These are phyloP conservation scores for Aspergillus flavus DNA, from an alignment of 2,329 filamentous ascomycete species.

Conservation along the genomic window DNA sequence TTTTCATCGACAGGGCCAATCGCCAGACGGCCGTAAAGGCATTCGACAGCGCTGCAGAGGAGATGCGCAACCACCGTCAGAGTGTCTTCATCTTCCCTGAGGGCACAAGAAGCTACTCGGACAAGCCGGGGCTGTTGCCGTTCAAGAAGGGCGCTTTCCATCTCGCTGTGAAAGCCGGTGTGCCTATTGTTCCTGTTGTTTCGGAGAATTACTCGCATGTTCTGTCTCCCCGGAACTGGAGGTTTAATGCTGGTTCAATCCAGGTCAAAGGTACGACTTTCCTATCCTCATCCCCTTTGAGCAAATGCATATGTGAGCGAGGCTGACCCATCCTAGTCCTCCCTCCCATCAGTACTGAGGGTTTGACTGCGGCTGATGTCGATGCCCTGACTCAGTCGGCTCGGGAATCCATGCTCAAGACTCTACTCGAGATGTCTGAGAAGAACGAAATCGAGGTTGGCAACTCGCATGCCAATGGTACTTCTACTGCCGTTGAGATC, in stretches of 20 bases:
- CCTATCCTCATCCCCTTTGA: constrained; percentile 1
- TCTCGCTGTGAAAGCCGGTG: constrained; percentile 88
- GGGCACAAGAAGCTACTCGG: constrained; percentile 87
- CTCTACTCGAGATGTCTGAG: constrained; percentile 47
- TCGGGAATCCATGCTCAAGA: constrained; percentile 74
- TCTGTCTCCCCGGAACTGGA: constrained; percentile 63
- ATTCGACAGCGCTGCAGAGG: constrained; percentile 78
- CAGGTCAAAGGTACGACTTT: constrained; percentile 68
- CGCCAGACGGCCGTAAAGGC: constrained; percentile 78
- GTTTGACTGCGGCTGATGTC: constrained; percentile 74
- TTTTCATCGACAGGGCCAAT: constrained; percentile 95
- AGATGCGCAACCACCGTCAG: constrained; percentile 73
- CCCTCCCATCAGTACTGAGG: constrained; percentile 75
- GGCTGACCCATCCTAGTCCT: constrained; percentile 59
- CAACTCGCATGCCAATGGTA: constrained; percentile 24
- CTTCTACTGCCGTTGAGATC: constrained; percentile 39
- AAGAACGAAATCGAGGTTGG: constrained; percentile 24
- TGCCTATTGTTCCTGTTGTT: constrained; percentile 86
- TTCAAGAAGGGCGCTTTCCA: constrained; percentile 99
- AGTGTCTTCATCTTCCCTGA: constrained; percentile 65
- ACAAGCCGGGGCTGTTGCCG: constrained; percentile 78
- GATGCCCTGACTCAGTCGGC: constrained; percentile 70
- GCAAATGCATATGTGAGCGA: background rate
- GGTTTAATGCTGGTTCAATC: constrained; percentile 70
- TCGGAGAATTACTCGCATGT: constrained; percentile 78